Evolutionary conservation across 306 rosid genomes (phyloP), one percentile per base, ranked within the genome.

Genomic region (Inga oerstediana): DNA sequence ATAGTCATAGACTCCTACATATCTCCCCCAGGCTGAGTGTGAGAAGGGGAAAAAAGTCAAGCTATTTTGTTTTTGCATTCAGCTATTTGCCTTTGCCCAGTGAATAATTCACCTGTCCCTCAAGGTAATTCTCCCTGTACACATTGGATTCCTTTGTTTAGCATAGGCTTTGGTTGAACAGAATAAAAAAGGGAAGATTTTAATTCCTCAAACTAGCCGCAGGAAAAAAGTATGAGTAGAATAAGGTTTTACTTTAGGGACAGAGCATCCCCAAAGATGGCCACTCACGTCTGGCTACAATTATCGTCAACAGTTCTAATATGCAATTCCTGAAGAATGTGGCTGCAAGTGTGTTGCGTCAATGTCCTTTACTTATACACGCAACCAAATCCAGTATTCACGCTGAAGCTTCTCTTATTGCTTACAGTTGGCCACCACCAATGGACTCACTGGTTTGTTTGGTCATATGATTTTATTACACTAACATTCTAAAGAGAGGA

Each of bases 191-290:
- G 61, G 24, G 19, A 16, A 2, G n/a, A 54, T 51, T 51, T 51
- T 15, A 16, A 51, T 51, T 51, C 58, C 58, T 51, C 58, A 51
- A 14, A 49, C 54, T 14, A 16, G 54, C 54, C 19, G 54, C 54
- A 49, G 6, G 54, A 49, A 14, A 11, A 49, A 16, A 13, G 64
- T 56, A 19, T 56, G 51, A n/a, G 12, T n/a, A 7, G 8, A 39
- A 39, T 39, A 39, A 39, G 43, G 8, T 39, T 39, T 39, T 39
- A 6, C 8, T 39, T 5, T 39, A 6, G 30, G 30, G 65, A 74
- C 64, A 30, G 16, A 49, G 65, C 45, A 74, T 74, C 77, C 62
- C 77, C 64, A 61, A 51, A 74, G 22, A 30, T 51, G 78, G 65
- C 46, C 46, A 8, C 46, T 74, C 46, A 5, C 17, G 65, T 10